A percentile compares a stretch with the other conserved stretches of the same genome.
phyloP scores from a whole-genome alignment of 306 rosid species.

The Cicer arietinum region DNA sequence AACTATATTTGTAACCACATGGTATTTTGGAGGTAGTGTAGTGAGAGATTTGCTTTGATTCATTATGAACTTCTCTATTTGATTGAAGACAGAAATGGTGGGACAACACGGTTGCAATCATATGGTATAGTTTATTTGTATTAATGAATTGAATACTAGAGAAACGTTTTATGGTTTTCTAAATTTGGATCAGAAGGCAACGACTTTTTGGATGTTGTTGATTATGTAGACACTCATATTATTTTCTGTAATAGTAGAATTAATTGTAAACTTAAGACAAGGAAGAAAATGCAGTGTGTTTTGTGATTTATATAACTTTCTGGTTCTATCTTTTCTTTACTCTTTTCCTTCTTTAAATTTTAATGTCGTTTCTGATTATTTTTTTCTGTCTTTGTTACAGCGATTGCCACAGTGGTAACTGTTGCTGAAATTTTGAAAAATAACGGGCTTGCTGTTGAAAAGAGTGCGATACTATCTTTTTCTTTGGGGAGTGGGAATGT shows the following conservation, averaged over 20 bases:
- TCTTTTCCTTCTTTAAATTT: neutral
- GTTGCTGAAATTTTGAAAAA: constrained; percentile 86
- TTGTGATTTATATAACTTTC: constrained; percentile 10
- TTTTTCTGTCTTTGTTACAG: constrained; percentile 48
- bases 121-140: constrained; percentile 5
- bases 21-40: neutral
- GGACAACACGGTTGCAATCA: neutral
- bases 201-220: neutral
- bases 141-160: neutral
- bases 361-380: neutral
- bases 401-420: constrained; percentile 83
- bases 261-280: constrained; percentile 10
- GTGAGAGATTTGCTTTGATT: constrained; percentile 4
- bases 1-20: neutral
- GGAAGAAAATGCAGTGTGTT: constrained; percentile 23
- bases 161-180: neutral
- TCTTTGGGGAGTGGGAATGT: neutral
- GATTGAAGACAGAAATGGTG: constrained; percentile 12
- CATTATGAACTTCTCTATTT: constrained; percentile 16
- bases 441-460: constrained; percentile 75
- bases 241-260: constrained; percentile 16
- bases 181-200: neutral
- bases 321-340: neutral
- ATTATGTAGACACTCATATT: neutral
- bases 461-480: constrained; percentile 55